Conservation (phyloP, 768 basidiomycete species). For the Mrakia gelida region DNA sequence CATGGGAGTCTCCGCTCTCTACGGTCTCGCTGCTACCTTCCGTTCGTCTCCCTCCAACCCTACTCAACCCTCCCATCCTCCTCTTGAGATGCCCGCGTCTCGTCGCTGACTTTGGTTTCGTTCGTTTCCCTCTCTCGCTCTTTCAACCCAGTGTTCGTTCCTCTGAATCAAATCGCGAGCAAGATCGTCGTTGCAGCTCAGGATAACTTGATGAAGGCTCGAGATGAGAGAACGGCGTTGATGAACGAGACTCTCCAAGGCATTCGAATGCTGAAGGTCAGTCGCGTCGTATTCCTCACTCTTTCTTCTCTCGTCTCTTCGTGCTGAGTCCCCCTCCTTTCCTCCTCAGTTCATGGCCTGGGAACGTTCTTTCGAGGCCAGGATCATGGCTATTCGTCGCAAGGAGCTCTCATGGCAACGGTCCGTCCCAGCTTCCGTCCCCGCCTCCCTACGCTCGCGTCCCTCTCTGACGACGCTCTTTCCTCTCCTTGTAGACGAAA, state of each 20-base stretch:
- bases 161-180: constrained; percentile 78
- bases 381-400: constrained; percentile 65
- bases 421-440: constrained; percentile 30
- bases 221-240: constrained; percentile 80
- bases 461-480: too few relatives aligned
- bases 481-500: constrained; percentile 49
- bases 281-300: too few relatives aligned
- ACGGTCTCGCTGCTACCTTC: constrained; percentile 69
- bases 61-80: too few relatives aligned
- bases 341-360: constrained; percentile 94
- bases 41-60: too few relatives aligned
- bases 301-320: too few relatives aligned
- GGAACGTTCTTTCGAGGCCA: constrained; percentile 83
- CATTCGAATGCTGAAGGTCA: constrained; percentile 19
- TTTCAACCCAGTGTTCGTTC: too few relatives aligned
- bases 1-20: constrained; percentile 63
- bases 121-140: too few relatives aligned
- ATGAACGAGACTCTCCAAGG: constrained; percentile 69
- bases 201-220: constrained; percentile 83
- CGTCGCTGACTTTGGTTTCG: too few relatives aligned
- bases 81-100: too few relatives aligned
- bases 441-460: too few relatives aligned
- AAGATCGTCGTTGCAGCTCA: constrained; percentile 72
- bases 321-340: too few relatives aligned
- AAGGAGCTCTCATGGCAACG: constrained; percentile 72